phyloP scores from a whole-genome alignment of 257 asterid genomes.

The Ilex aquifolium region DNA sequence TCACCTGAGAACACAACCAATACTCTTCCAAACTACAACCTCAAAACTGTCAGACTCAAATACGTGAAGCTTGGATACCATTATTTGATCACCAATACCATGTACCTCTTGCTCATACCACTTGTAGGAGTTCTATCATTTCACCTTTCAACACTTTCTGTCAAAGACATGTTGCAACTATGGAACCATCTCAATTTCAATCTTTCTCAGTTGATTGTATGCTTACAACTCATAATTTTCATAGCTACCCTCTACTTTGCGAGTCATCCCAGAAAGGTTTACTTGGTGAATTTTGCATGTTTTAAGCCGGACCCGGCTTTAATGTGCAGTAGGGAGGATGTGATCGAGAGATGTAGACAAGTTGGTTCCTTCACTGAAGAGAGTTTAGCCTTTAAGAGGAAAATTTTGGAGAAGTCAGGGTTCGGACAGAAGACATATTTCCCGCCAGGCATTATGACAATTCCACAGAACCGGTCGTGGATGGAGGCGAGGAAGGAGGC shows the following conservation, averaged over 20 bases:
- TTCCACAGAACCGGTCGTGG: conserved; percentile 51
- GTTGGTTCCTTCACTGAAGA: conserved; percentile 41
- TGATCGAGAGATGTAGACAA: conserved; percentile 35
- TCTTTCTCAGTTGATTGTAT: neutral
- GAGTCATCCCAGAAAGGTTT: conserved; percentile 58
- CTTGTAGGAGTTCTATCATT: conserved; percentile 21
- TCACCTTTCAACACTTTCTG: conserved; percentile 32
- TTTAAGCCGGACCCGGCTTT: conserved; percentile 43
- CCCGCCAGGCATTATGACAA: conserved; percentile 38
- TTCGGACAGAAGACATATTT: conserved; percentile 67
- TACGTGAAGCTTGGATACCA: conserved; percentile 70
- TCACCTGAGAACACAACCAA: too few species aligned
- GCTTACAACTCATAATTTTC: neutral
- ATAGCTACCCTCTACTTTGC: conserved; percentile 32
- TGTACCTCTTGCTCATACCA: conserved; percentile 45
- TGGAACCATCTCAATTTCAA: conserved; percentile 45
- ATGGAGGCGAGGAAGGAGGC: conserved; percentile 64
- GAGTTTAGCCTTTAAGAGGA: conserved; percentile 49
- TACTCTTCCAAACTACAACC: too few species aligned
- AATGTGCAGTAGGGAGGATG: conserved; percentile 44
- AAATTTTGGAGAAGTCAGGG: conserved; percentile 60
- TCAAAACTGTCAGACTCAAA: conserved; percentile 19
- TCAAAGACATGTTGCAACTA: conserved; percentile 23
- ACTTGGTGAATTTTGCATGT: conserved; percentile 61
- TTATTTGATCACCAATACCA: conserved; percentile 42